These are phyloP conservation scores for Phytophthora pinifolia DNA, from an alignment of 352 stramenopile species.

Conservation along the genomic window DNA sequence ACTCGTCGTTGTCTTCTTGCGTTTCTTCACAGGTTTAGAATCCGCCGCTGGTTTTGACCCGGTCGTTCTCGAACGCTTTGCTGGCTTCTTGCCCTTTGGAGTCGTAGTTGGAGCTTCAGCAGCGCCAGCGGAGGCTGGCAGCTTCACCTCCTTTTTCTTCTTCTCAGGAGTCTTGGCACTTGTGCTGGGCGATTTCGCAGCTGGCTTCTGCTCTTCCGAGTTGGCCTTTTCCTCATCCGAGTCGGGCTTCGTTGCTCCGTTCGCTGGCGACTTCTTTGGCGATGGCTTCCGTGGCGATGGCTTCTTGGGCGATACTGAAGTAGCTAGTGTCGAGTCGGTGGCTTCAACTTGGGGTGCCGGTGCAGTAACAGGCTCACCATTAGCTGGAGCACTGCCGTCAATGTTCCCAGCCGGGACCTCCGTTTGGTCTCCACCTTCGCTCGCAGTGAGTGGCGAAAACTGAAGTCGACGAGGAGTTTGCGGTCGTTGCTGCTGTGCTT, in stretches of 20 bases:
- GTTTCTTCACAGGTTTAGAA: conserved; percentile 13
- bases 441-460: conserved; percentile 24
- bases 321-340: not conserved
- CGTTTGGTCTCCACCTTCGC: conserved; percentile 7
- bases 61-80: conserved; percentile 19
- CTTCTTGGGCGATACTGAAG: not conserved
- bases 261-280: not conserved
- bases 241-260: not conserved
- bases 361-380: too few species aligned
- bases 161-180: not conserved
- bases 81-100: conserved; percentile 13
- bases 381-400: not conserved
- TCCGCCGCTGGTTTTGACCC: conserved; percentile 2
- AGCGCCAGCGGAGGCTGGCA: conserved; percentile 7
- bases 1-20: conserved; percentile 18
- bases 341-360: not conserved
- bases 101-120: conserved; percentile 1
- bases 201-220: too few species aligned
- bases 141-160: not conserved
- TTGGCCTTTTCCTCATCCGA: not conserved
- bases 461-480: conserved; percentile 25
- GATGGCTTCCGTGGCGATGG: not conserved
- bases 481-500: conserved; percentile 10
- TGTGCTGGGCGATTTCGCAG: not conserved
- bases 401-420: conserved; percentile 10